These are phyloP conservation scores for Fusarium clavum DNA, from an alignment of 2,329 filamentous ascomycete species.

Conservation along the genomic window DNA sequence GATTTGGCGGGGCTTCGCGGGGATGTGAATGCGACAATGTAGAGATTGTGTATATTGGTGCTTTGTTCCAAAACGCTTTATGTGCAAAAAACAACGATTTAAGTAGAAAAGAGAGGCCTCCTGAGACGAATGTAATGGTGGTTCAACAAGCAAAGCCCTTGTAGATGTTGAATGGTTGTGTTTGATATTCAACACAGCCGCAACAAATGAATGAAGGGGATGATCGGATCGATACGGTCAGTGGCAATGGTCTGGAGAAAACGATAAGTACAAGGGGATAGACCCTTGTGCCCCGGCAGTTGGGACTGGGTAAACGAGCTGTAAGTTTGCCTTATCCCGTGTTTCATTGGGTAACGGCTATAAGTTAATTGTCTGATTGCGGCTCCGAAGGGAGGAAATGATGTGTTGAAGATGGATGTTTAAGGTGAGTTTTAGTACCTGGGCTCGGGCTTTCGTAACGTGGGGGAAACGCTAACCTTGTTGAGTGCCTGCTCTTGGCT, in stretches of 20 bases:
- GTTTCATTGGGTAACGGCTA: constrained; percentile 10
- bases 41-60: not conserved
- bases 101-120: not conserved
- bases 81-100: not conserved
- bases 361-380: constrained; percentile 20
- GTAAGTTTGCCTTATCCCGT: constrained; percentile 2
- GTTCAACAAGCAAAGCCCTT: not conserved
- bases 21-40: constrained; percentile 4
- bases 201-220: constrained; percentile 18
- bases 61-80: not conserved
- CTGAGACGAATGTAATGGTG: not conserved
- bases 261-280: constrained; percentile 14
- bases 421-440: constrained; percentile 19
- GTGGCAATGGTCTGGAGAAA: constrained; percentile 29
- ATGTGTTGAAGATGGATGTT: constrained; percentile 32
- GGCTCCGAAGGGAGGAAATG: constrained; percentile 30
- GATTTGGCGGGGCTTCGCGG: constrained; percentile 30
- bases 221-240: constrained; percentile 38
- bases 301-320: constrained; percentile 1
- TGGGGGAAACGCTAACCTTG: constrained; percentile 15
- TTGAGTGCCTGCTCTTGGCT: not conserved
- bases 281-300: constrained; percentile 27
- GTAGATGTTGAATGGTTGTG: not conserved
- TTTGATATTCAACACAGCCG: not conserved
- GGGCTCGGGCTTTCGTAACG: constrained; percentile 2